Evolutionary conservation across 228 moss, liverwort and hornwort species (phyloP), one percentile per base, ranked within the genome.

Genomic region (Sphagnum fallax): DNA sequence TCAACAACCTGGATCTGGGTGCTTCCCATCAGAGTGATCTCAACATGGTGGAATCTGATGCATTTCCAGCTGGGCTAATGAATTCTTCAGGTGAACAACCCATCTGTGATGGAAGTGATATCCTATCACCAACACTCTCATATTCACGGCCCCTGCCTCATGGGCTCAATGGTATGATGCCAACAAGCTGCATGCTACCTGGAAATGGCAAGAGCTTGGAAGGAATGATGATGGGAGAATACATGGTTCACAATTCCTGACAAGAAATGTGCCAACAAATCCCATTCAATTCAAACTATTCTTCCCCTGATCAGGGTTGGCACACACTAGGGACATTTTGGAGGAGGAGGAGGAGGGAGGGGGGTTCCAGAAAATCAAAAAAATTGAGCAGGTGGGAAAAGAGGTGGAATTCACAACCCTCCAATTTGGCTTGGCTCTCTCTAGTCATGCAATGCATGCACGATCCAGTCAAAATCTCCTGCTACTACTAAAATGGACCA

Each of bases 181-280:
- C 90, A 66, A 85, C 95, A 57, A 85, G 83, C 70, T 87, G 87
- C 88, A 78, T 95, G 92, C 87, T 89, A 71, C 85, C 82, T 57
- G 82, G 78, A 67, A 74, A 63, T 64, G 67, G 55, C 51, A 80
- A 76, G 62, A 67, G 73, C 61, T 68, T 80, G 48, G 82, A 86
- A 48, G 86, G 82, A 50, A 78, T 82, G 75, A 67, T 82, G 70
- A 75, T 87, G 73, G 71, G 67, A 60, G 88, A 84, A 66, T 82
- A 79, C 52, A 78, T 84, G 79, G 79, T 84, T 18, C 84, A 88
- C 67, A 82, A 88, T 32, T 70, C 88, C 59, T 84, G 74, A 84
- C 48, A 73, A 49, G 16, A 32, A 32, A 32, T 32, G 32, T 32
- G 32, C 32, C 32, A 32, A 32, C 32, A 32, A 32, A 32, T 32